Conservation (phyloP, 495 filamentous ascomycete species). For the Filosporella fistucella region DNA sequence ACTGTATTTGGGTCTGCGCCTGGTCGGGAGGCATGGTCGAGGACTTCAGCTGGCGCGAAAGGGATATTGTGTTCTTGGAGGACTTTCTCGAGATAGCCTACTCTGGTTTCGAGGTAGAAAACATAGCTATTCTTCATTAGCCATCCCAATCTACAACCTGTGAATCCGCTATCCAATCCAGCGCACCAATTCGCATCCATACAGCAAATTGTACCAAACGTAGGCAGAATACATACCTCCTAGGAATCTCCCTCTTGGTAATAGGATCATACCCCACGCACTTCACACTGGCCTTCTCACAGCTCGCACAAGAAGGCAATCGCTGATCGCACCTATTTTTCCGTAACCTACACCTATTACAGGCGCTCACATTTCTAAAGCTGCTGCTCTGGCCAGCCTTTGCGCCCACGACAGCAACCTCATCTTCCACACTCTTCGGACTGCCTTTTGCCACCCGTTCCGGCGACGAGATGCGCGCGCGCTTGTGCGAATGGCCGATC, state of each 20-base stretch:
- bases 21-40: constrained; percentile 63
- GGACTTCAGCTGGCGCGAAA: constrained; percentile 70
- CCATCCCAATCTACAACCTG: background rate
- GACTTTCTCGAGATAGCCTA: constrained; percentile 77
- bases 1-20: constrained; percentile 37
- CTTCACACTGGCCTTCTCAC: constrained; percentile 82
- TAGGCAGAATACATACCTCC: constrained; percentile 67
- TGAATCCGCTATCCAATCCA: background rate
- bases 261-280: constrained; percentile 96
- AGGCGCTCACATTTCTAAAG: constrained; percentile 93
- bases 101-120: constrained; percentile 84
- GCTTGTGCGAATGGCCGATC: constrained; percentile 33
- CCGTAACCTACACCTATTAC: constrained; percentile 84
- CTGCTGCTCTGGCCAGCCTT: constrained; percentile 47
- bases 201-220: constrained; percentile 1
- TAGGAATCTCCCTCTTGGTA: constrained; percentile 88
- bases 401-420: constrained; percentile 17
- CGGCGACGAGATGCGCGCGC: constrained; percentile 43
- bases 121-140: constrained; percentile 64
- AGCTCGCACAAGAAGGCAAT: constrained; percentile 82
- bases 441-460: constrained; percentile 30
- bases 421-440: constrained; percentile 24
- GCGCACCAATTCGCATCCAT: background rate
- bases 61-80: constrained; percentile 64
- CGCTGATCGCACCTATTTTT: constrained; percentile 96